Evolutionary conservation across 108 stramenopile genomes (phyloP), one percentile per base, ranked within the genome.

Genomic region (Cyclotella atomus): DNA sequence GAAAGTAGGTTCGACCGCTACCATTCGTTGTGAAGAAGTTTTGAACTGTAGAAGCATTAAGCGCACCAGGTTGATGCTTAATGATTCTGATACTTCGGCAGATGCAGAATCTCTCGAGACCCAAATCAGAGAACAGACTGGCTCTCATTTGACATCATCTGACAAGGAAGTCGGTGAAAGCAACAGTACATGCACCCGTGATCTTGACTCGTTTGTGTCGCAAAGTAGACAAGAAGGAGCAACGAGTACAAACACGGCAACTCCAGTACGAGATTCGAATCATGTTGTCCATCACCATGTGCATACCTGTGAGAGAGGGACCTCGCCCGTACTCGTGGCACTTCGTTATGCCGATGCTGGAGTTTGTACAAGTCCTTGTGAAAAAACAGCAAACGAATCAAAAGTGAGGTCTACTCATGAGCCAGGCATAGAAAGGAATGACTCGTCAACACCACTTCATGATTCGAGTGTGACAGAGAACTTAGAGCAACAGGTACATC

Each of bases 221-320:
- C n/a, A n/a, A n/a, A n/a, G n/a, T n/a, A n/a, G n/a, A n/a, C n/a
- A n/a, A n/a, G n/a, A n/a, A n/a, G n/a, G n/a, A n/a, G n/a, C n/a
- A n/a, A n/a, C n/a, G n/a, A n/a, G n/a, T n/a, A n/a, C n/a, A n/a
- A n/a, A n/a, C n/a, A n/a, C n/a, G n/a, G n/a, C n/a, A n/a, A n/a
- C n/a, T n/a, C n/a, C n/a, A n/a, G n/a, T n/a, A n/a, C n/a, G n/a
- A n/a, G n/a, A n/a, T n/a, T n/a, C n/a, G n/a, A n/a, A n/a, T n/a
- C n/a, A n/a, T n/a, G n/a, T n/a, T n/a, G n/a, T n/a, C n/a, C n/a
- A n/a, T n/a, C n/a, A n/a, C n/a, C n/a, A n/a, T n/a, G n/a, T n/a
- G n/a, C n/a, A n/a, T n/a, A 66, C 73, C 8, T 59, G 76, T 43
- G 76, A 77, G 32, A 77, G 46, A 32, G 76, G 62, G 56, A 77